Conservation (phyloP, 345 rosid species). For the Pugionium cornutum region DNA sequence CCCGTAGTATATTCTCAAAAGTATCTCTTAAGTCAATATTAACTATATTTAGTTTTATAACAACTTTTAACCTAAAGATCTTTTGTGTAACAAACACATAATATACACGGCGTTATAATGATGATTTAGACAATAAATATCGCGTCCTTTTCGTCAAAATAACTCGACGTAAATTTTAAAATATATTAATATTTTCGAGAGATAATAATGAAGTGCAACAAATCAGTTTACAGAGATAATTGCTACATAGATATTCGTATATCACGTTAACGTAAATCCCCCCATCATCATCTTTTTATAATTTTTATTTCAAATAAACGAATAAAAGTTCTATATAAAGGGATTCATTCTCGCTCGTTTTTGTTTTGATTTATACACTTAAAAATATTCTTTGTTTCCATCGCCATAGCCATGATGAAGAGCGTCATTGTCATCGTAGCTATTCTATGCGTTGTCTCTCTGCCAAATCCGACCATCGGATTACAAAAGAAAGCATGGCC, state of each 20-base stretch:
- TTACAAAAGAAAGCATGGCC: conserved; percentile 35
- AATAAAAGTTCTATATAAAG: conserved; percentile 29
- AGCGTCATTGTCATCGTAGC: conserved; percentile 23
- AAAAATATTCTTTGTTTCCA: conserved; percentile 1
- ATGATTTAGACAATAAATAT: not conserved
- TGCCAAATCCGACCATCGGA: conserved; percentile 26
- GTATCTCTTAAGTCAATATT: not conserved
- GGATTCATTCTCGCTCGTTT: conserved; percentile 9
- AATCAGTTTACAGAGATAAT: not conserved
- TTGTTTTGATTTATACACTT: not conserved
- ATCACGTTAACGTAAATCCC: not conserved
- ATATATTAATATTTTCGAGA: not conserved
- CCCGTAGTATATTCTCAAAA: not conserved
- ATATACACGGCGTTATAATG: not conserved
- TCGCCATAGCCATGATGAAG: conserved; percentile 30
- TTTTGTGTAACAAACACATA: conserved; percentile 14
- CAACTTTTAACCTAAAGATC: conserved; percentile 3
- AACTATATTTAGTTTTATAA: not conserved
- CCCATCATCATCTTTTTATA: not conserved
- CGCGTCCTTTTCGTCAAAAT: not conserved
- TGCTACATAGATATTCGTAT: conserved; percentile 4
- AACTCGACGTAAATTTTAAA: not conserved
- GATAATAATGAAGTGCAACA: conserved; percentile 5
- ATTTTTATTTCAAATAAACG: not conserved
- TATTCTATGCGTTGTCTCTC: conserved; percentile 29